Base-by-base conservation (phyloP, 352 stramenopile species). In the Pythium apleroticum region DNA sequence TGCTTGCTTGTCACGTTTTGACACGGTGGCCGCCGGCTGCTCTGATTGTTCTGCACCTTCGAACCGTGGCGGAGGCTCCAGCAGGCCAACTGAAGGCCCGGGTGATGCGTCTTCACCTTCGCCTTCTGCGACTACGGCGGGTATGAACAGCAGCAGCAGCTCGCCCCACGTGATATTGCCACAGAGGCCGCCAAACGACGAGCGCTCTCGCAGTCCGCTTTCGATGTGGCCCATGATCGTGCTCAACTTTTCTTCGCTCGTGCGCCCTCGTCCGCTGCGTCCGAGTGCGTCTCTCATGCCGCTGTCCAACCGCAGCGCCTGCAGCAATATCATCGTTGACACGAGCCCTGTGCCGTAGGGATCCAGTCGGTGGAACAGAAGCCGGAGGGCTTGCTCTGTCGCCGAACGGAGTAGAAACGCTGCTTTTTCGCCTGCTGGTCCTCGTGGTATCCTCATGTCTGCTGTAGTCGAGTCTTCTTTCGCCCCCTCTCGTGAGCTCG, bases 81-180 rank as follows among this genome's bases (percentile, higher is more conserved):
- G 52, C 4, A 57, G 52, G 19, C 54, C 50, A 2, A 54, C n/a
- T 4, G 28, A 56, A 15, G 60, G 60, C 17, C n/a, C 1, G n/a
- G 54, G 30, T 15, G 25, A 20, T 4, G 24, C n/a, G 22, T 30
- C 25, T 3, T 46, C 53, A 24, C 43, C 28, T 2, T 50, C 60
- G 3, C 35, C 31, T 11, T 33, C 37, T 27, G 37, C 59, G 17
- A 39, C 72, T 60, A 46, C 33, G 12, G 71, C 66, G 0, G 82
- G 84, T 50, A 93, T 81, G 49, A 91, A 91, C 9, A 88, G 60
- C 5, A 93, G 66, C 61, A 93, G 22, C 35, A 93, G 78, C 62
- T 93, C 82, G 28, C 84, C 84, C 84, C 84, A 93, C n/a, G 82
- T 91, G 25, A 89, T 58, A 7, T 71, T 87, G 0, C 73, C 74